Evolutionary conservation across 805 yeast species (phyloP), one percentile per base, ranked within the genome.

Genomic region (Metschnikowia colocasiae): DNA sequence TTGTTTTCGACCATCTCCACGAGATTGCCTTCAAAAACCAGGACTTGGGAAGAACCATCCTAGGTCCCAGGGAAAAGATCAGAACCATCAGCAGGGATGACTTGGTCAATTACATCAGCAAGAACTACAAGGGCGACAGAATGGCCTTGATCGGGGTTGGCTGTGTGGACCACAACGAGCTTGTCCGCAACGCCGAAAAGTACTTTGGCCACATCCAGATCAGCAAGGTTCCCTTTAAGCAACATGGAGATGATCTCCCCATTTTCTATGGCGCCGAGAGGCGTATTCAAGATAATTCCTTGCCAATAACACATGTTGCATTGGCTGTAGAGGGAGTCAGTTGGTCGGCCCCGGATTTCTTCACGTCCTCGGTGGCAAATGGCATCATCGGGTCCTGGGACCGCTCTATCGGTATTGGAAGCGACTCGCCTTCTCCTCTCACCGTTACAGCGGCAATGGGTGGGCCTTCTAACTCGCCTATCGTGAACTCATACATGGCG

Each of bases 71-170:
- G 51, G 87, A 87, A 53, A 85, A 90, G 66, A 94, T 94, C 60
- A 80, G 80, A 63, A 80, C 90, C 31, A 88, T 94, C 55, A 75
- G 84, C 54, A 78, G 88, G 61, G 71, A 74, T 5, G 97, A 94
- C 64, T 75, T 94, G 62, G 81, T 79, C 47, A 76, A 80, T 56
- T 94, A 91, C 68, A 94, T 94, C 60, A 70, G 76, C 29, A 81
- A 84, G 35, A 94, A 94, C 73, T 94, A 94, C 70, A 87, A 86
- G 61, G 96, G 97, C 35, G 97, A 94, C 69, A 77, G 98, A 61
- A 94, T 94, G 98, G 98, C 94, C 1, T 75, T 94, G n/a, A 96
- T 91, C 34, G 98, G 97, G 35, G 90, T 95, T 1, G 99, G 99
- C 19, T 85, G 91, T 38, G 95, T 94, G 20, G 81, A 88, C 59